Percentiles rank a stretch among this genome's conserved stretches.
phyloP scores from a whole-genome alignment of 371 early-diverging fungal genomes.

The Batrachochytrium dendrobatidis region DNA sequence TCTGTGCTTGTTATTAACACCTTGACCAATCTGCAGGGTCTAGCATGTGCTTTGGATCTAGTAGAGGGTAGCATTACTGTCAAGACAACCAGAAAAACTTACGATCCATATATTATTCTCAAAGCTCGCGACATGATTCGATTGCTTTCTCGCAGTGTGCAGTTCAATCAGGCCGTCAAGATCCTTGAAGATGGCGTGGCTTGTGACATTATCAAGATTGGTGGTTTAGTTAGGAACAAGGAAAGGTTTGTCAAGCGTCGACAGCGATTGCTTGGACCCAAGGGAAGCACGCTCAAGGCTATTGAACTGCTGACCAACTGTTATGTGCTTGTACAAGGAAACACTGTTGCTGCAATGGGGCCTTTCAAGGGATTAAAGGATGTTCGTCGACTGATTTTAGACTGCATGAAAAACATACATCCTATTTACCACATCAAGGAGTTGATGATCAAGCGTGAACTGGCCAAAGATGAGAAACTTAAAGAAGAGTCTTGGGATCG shows the following conservation, averaged over 20 bases:
- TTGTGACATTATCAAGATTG: conserved; percentile 97
- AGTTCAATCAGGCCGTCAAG: conserved; percentile 86
- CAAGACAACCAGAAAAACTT: conserved; percentile 93
- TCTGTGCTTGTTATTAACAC: no score
- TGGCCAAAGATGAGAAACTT: conserved; percentile 93
- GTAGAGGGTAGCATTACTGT: conserved; percentile 98
- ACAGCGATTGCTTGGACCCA: conserved; percentile 95
- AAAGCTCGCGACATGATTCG: conserved; percentile 97
- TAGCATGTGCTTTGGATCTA: conserved; percentile 88
- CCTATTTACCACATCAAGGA: conserved; percentile 99
- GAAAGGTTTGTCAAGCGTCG: conserved; percentile 97
- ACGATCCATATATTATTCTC: conserved; percentile 95
- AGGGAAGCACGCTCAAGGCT: conserved; percentile 97
- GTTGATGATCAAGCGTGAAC: conserved; percentile 97
- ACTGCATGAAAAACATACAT: conserved; percentile 99
- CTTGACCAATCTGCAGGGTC: conserved; percentile 54
- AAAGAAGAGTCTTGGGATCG: conserved; percentile 97
- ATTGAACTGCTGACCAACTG: conserved; percentile 95
- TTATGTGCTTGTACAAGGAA: conserved; percentile 96
- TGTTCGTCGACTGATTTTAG: conserved; percentile 83
- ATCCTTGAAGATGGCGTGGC: conserved; percentile 91
- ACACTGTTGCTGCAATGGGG: conserved; percentile 96
- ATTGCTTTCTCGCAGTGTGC: conserved; percentile 91
- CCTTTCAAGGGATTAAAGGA: conserved; percentile 86
- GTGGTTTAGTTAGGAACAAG: conserved; percentile 88